Evolutionary conservation across 1,139 yeast species (phyloP), one percentile per base, ranked within the genome.

Genomic region (Hanseniaspora gamundiae): DNA sequence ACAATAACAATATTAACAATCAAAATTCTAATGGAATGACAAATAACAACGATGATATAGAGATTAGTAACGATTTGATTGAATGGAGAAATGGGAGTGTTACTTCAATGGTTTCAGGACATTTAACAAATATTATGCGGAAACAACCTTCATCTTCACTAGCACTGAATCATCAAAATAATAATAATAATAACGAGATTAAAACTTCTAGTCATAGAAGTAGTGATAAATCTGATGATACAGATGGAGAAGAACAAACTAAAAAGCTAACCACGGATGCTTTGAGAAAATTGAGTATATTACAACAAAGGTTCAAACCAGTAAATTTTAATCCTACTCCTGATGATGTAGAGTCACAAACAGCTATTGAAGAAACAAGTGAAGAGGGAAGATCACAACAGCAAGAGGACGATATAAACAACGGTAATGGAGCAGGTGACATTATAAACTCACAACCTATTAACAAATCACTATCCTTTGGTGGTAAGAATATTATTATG

Each of bases 261-360:
- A 60, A 52, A 38, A 57, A 53, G 43, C 51, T 66, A n/a, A 66
- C 70, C 0, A 60, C 65, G 13, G 66, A 63, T 45, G 69, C 70
- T 0, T 46, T 66, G 41, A 57, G 62, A 38, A 62, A 60, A 41
- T 51, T 66, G 28, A 59, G 66, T 3, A 48, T 56, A 9, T 46
- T 64, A 44, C 55, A 54, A 40, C 50, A 51, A 17, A 45, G 42
- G 35, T 30, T 30, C 35, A 30, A 30, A 16, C 35, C 35, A 16
- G 19, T 14, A 16, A 6, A n/a, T 14, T 14, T 10, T 30, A 17
- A 30, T n/a, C 17, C 17, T 10, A 30, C 13, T 30, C 19, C 10
- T 13, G 35, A 30, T 7, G 35, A 30, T n/a, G 17, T 16, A n/a
- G 35, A 14, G n/a, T 28, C 35, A n/a, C 39, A 35, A 26, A 43